Base-by-base conservation (phyloP, 2,329 filamentous ascomycete genomes). In the Boeremia lycopersici region DNA sequence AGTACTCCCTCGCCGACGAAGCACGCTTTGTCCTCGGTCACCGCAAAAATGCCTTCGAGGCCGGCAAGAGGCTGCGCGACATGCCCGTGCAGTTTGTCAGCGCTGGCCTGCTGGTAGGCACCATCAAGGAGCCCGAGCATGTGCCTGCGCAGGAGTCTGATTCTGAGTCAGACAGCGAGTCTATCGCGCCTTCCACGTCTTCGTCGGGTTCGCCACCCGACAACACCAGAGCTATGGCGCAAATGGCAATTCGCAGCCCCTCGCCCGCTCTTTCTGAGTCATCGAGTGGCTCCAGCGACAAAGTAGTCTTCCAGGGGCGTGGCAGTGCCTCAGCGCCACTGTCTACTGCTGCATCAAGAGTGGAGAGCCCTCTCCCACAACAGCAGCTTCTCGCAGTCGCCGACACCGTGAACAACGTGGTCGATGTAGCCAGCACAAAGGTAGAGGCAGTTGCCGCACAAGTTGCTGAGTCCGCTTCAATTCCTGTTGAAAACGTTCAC, bases 41-140 rank as follows among this genome's bases (percentile, higher is more conserved):
- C 61, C 74, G 75, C 35, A 76, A 74, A 28, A 69, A 76, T 40
- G 71, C 71, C 40, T 81, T 79, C 71, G 77, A 78, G 50, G 70
- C 78, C 3, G 77, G 79, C 56, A 72, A 75, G 44, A 80, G 79
- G 59, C 76, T 89, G 44, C 79, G 86, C 54, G 74, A 87, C 62
- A 77, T 81, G 48, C 76, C 76, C 23, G 79, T 89, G 45, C 70
- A 74, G 2, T 89, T 89, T 66, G 80, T 89, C 56, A 86, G 84
- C 67, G 85, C 84, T 30, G 84, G 84, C 19, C 74, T 62, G 19
- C 63, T 75, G 48, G 56, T 73, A 50, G 71, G 72, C 49, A 73
- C 72, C n/a, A 60, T 73, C 29, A 63, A 70, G 50, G 64, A 72
- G 12, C 70, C 76, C 29, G 56, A 68, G 12, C 47, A 61, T 8